Evolutionary conservation across 768 basidiomycete genomes (phyloP), one percentile per base, ranked within the genome.

Genomic region (Gymnopilus junonius): DNA sequence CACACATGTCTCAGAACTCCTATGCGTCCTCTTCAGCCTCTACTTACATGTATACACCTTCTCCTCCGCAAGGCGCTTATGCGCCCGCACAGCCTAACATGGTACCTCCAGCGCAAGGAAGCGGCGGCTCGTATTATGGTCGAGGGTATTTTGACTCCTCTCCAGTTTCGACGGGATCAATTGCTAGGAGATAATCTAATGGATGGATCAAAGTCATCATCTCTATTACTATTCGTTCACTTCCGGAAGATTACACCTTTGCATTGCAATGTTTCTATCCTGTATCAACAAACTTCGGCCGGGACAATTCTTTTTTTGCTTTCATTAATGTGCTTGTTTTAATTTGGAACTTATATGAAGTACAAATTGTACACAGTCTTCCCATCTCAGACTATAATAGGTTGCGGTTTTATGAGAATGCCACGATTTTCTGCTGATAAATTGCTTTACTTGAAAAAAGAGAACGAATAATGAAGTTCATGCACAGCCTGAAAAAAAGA

Each of bases 111-210:
- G 32, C 40, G 6, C 57, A 61, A 37, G 64, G 65, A 31, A 64
- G 67, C 20, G 58, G 62, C 21, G 58, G 62, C 21, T 55, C 58
- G 3, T 65, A 72, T 32, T 66, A 68, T 45, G 58, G 42, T 58
- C 65, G 65, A 23, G 67, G 62, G 15, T 65, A 68, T 45, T 59
- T 31, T 55, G 62, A 64, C 39, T 32, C 37, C 34, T 31, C 55
- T 56, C 51, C 58, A n/a, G 34, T 50, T 10, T 58, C 56, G 23
- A 45, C 51, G 5, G 57, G 58, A 37, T 42, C 61, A 2, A 62
- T 50, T 54, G 21, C 40, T 12, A 62, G 61, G 32, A 62, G 61
- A 55, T 59, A 40, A 39, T 15, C 21, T 11, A 20, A 6, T 25
- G 20, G 54, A 50, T 31, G 29, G 31, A 34, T 43, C 15, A 43